A percentile compares a stretch with the other conserved stretches of the same genome.
Evolutionary conservation across 345 rosid species (phyloP).

Genomic region (Noccaea caerulescens): DNA sequence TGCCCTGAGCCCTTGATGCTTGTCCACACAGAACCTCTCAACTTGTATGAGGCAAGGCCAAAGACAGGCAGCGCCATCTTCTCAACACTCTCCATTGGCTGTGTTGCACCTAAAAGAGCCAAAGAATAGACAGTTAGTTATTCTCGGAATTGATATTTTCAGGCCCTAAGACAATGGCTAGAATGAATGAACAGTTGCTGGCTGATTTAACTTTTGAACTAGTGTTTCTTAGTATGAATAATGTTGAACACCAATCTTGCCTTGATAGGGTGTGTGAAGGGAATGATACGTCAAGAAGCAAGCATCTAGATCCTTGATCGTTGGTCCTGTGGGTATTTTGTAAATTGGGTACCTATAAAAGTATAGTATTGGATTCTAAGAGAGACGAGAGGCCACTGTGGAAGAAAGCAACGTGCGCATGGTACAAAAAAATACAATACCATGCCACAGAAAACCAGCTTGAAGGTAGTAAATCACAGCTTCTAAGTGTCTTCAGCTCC

Average conservation of each 20-base stretch:
- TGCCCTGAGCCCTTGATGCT: conserved; percentile 54
- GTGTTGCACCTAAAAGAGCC: conserved; percentile 38
- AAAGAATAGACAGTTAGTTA: background rate
- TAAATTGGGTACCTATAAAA: conserved; percentile 83
- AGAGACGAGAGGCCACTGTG: background rate
- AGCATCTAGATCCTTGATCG: conserved; percentile 87
- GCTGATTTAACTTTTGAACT: background rate
- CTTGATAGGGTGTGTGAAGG: conserved; percentile 60
- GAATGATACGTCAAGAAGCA: conserved; percentile 91
- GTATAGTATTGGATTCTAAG: conserved; percentile 18
- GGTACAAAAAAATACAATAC: conserved; percentile 43
- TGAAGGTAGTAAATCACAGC: conserved; percentile 69
- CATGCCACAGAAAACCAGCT: conserved; percentile 99
- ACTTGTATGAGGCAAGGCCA: conserved; percentile 86
- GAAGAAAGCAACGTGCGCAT: background rate
- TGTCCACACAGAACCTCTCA: conserved; percentile 82
- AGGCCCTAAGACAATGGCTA: background rate
- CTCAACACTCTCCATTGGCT: conserved; percentile 39
- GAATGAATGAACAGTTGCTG: background rate
- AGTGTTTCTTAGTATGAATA: conserved; percentile 1
- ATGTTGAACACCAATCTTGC: conserved; percentile 44
- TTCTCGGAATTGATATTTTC: background rate
- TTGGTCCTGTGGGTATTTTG: conserved; percentile 90
- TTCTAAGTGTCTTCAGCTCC: conserved; percentile 63
- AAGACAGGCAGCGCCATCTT: conserved; percentile 60